Evolutionary conservation across 2,329 filamentous ascomycete genomes (phyloP).

Genomic region (Paraphoma sp.): DNA sequence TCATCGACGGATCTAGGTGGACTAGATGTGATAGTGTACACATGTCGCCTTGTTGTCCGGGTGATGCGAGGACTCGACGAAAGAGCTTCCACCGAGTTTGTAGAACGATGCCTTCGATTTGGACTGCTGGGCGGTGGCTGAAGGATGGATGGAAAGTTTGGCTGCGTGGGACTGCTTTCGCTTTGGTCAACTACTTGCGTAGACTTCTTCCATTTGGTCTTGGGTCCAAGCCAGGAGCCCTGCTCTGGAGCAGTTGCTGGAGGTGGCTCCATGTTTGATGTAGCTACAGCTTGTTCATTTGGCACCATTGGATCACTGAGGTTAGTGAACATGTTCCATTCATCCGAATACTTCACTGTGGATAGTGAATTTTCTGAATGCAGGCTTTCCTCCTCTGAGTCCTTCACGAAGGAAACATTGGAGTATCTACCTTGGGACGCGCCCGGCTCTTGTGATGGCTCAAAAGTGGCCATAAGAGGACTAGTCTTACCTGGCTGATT

Average conservation of each 20-base stretch:
- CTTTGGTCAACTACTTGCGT: slow-evolving; percentile 1
- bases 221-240: slow-evolving; percentile 1
- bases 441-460: slow-evolving; percentile 32
- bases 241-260: slow-evolving; percentile 10
- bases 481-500: slow-evolving; percentile 17
- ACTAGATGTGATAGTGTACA: slow-evolving; percentile 12
- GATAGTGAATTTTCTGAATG: slow-evolving; percentile 38
- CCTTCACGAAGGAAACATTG: slow-evolving; percentile 33
- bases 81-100: slow-evolving; percentile 2
- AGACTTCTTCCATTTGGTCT: slow-evolving; percentile 2
- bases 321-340: slow-evolving; percentile 13
- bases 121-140: slow-evolving; percentile 11
- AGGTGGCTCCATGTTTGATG: slow-evolving; percentile 6
- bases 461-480: slow-evolving; percentile 20
- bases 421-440: slow-evolving; percentile 29
- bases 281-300: not conserved
- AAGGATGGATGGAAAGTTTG: slow-evolving; percentile 3
- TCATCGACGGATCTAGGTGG: slow-evolving; percentile 1
- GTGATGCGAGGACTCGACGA: slow-evolving; percentile 20
- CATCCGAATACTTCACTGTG: slow-evolving; percentile 31
- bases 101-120: slow-evolving; percentile 7
- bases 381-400: slow-evolving; percentile 40
- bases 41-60: slow-evolving; percentile 17
- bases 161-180: slow-evolving; percentile 8
- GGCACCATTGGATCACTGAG: slow-evolving; percentile 17